Evolutionary conservation across 2,329 filamentous ascomycete genomes (phyloP).

Genomic region (Ophiostoma angusticollis): DNA sequence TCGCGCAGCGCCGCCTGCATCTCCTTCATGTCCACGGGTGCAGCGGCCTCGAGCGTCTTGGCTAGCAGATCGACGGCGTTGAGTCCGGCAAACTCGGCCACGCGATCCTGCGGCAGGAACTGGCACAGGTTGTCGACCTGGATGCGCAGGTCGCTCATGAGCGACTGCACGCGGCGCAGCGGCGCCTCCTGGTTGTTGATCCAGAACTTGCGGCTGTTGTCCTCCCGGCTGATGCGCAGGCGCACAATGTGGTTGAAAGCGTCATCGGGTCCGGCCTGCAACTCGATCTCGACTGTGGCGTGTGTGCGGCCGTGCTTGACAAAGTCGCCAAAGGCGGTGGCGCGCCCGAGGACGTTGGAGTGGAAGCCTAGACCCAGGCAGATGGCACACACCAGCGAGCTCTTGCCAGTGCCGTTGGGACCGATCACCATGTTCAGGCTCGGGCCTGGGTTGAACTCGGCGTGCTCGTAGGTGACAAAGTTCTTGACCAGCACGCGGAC

Average conservation of each 20-base stretch:
- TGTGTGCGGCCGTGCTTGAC: constrained; percentile 76
- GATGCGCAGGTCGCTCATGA: constrained; percentile 65
- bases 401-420: constrained; percentile 97
- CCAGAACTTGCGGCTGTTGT: constrained; percentile 68
- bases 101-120: constrained; percentile 90
- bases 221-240: constrained; percentile 66
- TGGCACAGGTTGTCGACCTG: constrained; percentile 98
- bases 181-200: constrained; percentile 54
- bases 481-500: constrained; percentile 74
- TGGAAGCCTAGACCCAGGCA: constrained; percentile 82
- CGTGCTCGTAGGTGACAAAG: constrained; percentile 90
- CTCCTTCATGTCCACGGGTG: constrained; percentile 63
- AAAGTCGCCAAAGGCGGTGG: constrained; percentile 74
- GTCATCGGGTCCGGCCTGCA: constrained; percentile 49
- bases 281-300: constrained; percentile 81
- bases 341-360: constrained; percentile 70
- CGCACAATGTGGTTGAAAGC: constrained; percentile 58
- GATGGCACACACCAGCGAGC: constrained; percentile 91
- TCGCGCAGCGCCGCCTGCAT: constrained; percentile 66
- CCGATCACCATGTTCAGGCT: constrained; percentile 98
- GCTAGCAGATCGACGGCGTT: constrained; percentile 68
- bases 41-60: constrained; percentile 81
- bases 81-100: constrained; percentile 82
- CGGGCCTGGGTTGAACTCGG: constrained; percentile 82
- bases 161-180: constrained; percentile 50